These are phyloP conservation scores for Malus hybrid DNA, from an alignment of 331 rosid species.

Conservation along the genomic window DNA sequence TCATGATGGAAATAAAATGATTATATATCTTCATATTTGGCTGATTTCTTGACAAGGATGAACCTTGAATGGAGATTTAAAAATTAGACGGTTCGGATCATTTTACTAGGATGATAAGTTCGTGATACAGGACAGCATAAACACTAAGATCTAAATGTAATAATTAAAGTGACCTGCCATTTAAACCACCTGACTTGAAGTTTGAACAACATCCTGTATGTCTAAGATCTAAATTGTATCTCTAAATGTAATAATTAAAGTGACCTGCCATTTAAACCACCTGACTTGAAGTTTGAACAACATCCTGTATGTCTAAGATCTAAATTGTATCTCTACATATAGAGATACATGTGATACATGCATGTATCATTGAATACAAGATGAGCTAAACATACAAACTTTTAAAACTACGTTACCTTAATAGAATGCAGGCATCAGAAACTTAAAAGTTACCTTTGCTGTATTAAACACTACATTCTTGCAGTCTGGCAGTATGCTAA, in stretches of 20 bases:
- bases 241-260: neutral
- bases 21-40: too few relatives aligned
- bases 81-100: neutral
- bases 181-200: neutral
- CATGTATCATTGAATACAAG: neutral
- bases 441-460: slow-evolving; percentile 53
- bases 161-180: too few relatives aligned
- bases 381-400: neutral
- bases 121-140: too few relatives aligned
- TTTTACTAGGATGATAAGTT: neutral
- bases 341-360: neutral
- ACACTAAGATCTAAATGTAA: too few relatives aligned
- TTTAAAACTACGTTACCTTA: neutral
- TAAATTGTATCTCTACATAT: neutral
- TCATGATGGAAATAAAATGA: too few relatives aligned
- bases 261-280: neutral
- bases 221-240: neutral
- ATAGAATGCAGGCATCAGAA: slow-evolving; percentile 1
- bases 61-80: neutral
- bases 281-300: neutral
- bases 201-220: neutral
- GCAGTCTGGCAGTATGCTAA: slow-evolving; percentile 97
- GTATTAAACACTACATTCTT: slow-evolving; percentile 77
- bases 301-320: neutral
- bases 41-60: too few relatives aligned